These are phyloP conservation scores for Aspergillus aculeatinus DNA, from an alignment of 2,329 filamentous ascomycete species.

Conservation along the genomic window DNA sequence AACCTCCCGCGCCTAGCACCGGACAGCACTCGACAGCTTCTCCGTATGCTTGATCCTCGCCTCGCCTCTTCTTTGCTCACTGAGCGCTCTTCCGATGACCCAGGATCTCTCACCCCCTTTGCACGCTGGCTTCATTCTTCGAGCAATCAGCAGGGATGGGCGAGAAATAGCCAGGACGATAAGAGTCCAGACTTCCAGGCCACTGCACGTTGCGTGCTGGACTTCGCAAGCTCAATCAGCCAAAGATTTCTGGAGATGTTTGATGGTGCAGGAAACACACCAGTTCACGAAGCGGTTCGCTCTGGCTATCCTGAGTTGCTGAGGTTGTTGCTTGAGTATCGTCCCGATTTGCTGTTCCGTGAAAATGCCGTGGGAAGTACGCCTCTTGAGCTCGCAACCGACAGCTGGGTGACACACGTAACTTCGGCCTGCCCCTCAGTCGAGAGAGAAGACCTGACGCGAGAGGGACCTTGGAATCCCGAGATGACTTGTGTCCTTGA, in stretches of 20 bases:
- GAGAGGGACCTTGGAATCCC: neutral
- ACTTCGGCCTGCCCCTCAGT: slow-evolving; percentile 18
- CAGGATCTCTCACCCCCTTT: slow-evolving; percentile 48
- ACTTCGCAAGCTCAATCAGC: slow-evolving; percentile 54
- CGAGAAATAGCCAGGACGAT: neutral
- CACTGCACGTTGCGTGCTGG: slow-evolving; percentile 7
- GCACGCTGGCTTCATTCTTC: slow-evolving; percentile 53
- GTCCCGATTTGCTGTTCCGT: slow-evolving; percentile 61
- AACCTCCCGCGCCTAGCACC: slow-evolving; percentile 34
- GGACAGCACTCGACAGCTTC: slow-evolving; percentile 54
- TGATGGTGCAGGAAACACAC: slow-evolving; percentile 46
- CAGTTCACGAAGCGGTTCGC: slow-evolving; percentile 40
- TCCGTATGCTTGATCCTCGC: slow-evolving; percentile 61
- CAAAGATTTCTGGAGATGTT: slow-evolving; percentile 46
- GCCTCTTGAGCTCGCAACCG: slow-evolving; percentile 56
- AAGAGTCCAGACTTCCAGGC: neutral
- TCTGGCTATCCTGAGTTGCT: slow-evolving; percentile 59
- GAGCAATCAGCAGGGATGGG: neutral
- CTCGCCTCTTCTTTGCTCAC: slow-evolving; percentile 37
- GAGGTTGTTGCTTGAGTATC: slow-evolving; percentile 48
- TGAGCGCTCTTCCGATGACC: slow-evolving; percentile 29
- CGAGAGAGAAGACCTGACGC: neutral
- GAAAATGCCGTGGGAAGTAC: slow-evolving; percentile 78
- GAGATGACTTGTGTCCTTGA: neutral
- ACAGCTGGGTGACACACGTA: slow-evolving; percentile 27